Evolutionary conservation across 345 rosid species (phyloP), one percentile per base, ranked within the genome.

Genomic region (Lumnitzera racemosa): DNA sequence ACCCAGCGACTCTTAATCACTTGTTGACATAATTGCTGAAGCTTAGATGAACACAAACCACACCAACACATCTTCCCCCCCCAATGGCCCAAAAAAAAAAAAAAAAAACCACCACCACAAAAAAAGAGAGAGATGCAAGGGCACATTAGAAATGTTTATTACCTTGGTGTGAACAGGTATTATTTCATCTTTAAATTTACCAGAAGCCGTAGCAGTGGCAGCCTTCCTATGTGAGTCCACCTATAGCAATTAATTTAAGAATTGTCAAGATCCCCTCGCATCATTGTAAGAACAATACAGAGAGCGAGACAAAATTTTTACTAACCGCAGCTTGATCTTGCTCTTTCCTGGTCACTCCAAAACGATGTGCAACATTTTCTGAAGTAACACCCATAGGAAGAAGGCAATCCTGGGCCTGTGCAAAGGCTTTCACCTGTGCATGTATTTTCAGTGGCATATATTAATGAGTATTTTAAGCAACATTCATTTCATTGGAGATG

Each of bases 311-410:
- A 13, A 51, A 59, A 15, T 64, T 57, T 63, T 46, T 57, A 81
- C 87, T 78, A 70, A 92, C 98, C 15, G 97, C 96, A 62, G 97
- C 98, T 77, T 89, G 94, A 74, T 92, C 98, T 72, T 92, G 98
- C 79, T 92, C 98, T 74, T 79, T 81, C 80, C 96, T 83, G 36
- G 90, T 79, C 57, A 92, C 94, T 54, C 86, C 86, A 71, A 85
- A 92, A 56, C 94, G 86, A 47, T 85, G 70, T 55, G 98, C 96
- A 47, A 92, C 96, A 71, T 92, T 92, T 65, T 92, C 98, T 24
- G 98, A 92, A 63, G 98, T 92, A 62, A 92, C 51, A 24, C 98
- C 98, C 98, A 92, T 92, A 8, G 98, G 96, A 59, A 92, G 91
- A 69, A 89, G 96, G 68, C 97, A 92, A 65, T 81, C 81, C 63